These are phyloP conservation scores for Exophiala bonariae DNA, from an alignment of 2,329 filamentous ascomycete genomes.

Conservation along the genomic window DNA sequence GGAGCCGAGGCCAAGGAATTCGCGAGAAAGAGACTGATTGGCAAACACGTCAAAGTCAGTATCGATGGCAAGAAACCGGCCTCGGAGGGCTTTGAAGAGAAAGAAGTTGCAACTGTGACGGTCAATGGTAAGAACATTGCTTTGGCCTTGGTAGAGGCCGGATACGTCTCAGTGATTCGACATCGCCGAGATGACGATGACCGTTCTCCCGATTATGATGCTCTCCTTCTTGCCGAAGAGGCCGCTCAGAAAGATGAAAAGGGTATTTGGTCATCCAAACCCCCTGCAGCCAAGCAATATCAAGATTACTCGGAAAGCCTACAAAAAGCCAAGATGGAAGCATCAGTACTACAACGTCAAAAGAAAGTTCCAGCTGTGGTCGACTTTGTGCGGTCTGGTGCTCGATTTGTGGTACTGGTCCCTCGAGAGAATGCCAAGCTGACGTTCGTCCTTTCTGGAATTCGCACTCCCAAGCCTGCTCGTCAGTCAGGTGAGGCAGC, in stretches of 20 bases:
- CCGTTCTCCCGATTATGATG: slow-evolving; percentile 87
- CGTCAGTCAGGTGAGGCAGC: slow-evolving; percentile 76
- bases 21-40: slow-evolving; percentile 87
- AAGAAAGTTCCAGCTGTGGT: slow-evolving; percentile 91
- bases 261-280: slow-evolving; percentile 92
- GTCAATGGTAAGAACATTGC: slow-evolving; percentile 85
- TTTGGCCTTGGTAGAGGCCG: slow-evolving; percentile 81
- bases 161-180: slow-evolving; percentile 89
- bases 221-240: slow-evolving; percentile 46
- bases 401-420: slow-evolving; percentile 86
- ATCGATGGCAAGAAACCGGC: slow-evolving; percentile 90
- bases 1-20: slow-evolving; percentile 95
- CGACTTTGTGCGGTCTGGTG: slow-evolving; percentile 97
- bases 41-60: slow-evolving; percentile 87
- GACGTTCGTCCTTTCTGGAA: slow-evolving; percentile 90
- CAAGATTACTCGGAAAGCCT: slow-evolving; percentile 87
- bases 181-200: slow-evolving; percentile 95
- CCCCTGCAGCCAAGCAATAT: slow-evolving; percentile 78
- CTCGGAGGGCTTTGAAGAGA: slow-evolving; percentile 86
- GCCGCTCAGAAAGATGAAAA: slow-evolving; percentile 80
- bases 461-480: slow-evolving; percentile 84
- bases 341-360: slow-evolving; percentile 82
- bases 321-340: slow-evolving; percentile 93
- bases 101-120: slow-evolving; percentile 87
- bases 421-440: slow-evolving; percentile 92